A percentile compares a stretch with the other conserved stretches of the same genome.
These are phyloP conservation scores for Barbarea vulgaris DNA, from an alignment of 345 rosid species.

Conservation along the genomic window DNA sequence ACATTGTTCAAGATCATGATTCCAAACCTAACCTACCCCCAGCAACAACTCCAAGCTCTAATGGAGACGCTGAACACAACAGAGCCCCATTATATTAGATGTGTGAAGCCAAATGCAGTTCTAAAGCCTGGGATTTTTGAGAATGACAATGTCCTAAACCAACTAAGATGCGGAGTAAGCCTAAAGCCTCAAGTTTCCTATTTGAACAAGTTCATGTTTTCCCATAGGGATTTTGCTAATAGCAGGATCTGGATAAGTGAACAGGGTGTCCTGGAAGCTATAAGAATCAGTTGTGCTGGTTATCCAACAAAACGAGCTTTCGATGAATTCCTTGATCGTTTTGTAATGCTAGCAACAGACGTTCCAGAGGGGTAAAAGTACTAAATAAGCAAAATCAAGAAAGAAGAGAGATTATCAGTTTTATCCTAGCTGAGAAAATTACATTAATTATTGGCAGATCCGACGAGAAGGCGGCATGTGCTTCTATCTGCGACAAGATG, in stretches of 20 bases:
- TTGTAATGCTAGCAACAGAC: slow-evolving; percentile 72
- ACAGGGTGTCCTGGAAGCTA: slow-evolving; percentile 92
- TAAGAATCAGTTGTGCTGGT: slow-evolving; percentile 84
- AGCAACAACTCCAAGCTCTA: slow-evolving; percentile 70
- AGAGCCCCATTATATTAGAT: slow-evolving; percentile 69
- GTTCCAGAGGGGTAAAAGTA: slow-evolving; percentile 69
- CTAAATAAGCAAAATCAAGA: background rate
- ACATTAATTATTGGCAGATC: slow-evolving; percentile 43
- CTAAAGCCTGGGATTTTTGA: slow-evolving; percentile 63
- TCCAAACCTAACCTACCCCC: slow-evolving; percentile 39
- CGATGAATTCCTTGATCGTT: slow-evolving; percentile 76
- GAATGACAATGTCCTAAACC: slow-evolving; percentile 57
- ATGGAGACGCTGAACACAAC: slow-evolving; percentile 69
- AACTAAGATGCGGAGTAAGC: slow-evolving; percentile 69
- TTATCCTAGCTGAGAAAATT: background rate
- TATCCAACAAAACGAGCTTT: slow-evolving; percentile 82
- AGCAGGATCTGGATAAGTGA: slow-evolving; percentile 14
- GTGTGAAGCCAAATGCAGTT: slow-evolving; percentile 67
- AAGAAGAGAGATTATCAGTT: slow-evolving; percentile 10
- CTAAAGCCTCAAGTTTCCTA: slow-evolving; percentile 8
- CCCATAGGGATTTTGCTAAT: slow-evolving; percentile 8
- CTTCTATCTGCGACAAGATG: slow-evolving; percentile 57
- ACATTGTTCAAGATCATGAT: slow-evolving; percentile 22
- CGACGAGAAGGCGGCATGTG: slow-evolving; percentile 60
- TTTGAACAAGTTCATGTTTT: slow-evolving; percentile 17